Percentiles rank a stretch among this genome's conserved stretches.
Conservation (phyloP, 192 early-diverging fungal species). For the Physocladia obscura region DNA sequence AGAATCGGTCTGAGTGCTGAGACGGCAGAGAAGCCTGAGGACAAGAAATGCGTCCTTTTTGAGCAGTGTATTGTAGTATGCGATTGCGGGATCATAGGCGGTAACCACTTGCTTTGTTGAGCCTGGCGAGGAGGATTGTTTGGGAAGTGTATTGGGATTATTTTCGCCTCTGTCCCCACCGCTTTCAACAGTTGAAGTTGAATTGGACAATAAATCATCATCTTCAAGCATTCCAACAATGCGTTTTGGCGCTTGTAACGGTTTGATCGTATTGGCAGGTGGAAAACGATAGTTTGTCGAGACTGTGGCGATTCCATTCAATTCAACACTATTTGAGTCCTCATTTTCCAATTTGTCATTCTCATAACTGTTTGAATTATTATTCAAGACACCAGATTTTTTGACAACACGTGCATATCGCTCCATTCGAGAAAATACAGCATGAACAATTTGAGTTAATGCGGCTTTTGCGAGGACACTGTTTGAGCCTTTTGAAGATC, state of each 20-base stretch:
- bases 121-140: background rate
- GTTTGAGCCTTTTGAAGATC: conserved; percentile 38
- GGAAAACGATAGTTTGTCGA: background rate
- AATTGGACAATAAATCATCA: background rate
- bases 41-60: conserved; percentile 51
- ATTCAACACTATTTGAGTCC: background rate
- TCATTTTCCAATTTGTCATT: background rate
- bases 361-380: background rate
- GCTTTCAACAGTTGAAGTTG: background rate
- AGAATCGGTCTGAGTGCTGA: conserved; percentile 46
- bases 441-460: conserved; percentile 59
- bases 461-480: conserved; percentile 56
- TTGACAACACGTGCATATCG: conserved; percentile 44
- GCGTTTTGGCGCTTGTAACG: background rate
- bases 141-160: background rate
- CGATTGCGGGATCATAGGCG: conserved; percentile 50
- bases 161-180: background rate
- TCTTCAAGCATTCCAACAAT: conserved; percentile 28
- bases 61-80: conserved; percentile 55
- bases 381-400: too few relatives aligned
- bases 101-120: background rate
- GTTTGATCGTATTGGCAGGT: background rate
- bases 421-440: conserved; percentile 61
- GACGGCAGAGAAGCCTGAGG: conserved; percentile 53
- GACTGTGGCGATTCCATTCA: background rate